Evolutionary conservation across 2,329 filamentous ascomycete species (phyloP).

Genomic region (Botrytis elliptica): DNA sequence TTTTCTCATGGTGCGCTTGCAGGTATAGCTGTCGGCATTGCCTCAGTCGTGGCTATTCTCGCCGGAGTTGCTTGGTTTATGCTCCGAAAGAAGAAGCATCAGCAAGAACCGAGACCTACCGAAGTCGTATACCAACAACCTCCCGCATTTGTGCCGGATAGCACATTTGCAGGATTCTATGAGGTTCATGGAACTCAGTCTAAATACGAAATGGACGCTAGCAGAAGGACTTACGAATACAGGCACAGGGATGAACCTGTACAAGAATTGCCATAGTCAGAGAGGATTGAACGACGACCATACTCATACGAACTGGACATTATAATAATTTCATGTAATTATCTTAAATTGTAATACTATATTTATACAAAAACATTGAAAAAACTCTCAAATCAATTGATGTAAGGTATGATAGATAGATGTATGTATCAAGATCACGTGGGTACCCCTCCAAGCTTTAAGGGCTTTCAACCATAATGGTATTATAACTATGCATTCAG

Average conservation of each 20-base stretch:
- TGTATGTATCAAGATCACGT: not conserved
- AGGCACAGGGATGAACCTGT: constrained; percentile 4
- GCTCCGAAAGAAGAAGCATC: not conserved
- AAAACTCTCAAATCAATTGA: not conserved
- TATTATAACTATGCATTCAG: not conserved
- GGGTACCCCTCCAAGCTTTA: not conserved
- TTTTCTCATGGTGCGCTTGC: not conserved
- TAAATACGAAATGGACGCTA: constrained; percentile 3
- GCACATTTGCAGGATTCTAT: constrained; percentile 4
- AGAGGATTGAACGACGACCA: not conserved
- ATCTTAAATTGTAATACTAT: not conserved
- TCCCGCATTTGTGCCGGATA: constrained; percentile 3
- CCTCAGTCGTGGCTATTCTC: not conserved
- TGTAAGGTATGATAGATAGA: not conserved
- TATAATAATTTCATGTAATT: not conserved
- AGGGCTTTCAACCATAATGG: not conserved
- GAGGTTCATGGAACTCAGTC: constrained; percentile 1
- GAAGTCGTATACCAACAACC: not conserved
- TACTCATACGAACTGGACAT: not conserved
- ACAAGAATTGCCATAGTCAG: not conserved
- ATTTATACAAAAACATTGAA: not conserved
- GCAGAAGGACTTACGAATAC: not conserved
- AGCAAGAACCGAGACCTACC: not conserved
- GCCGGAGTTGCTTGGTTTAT: not conserved
- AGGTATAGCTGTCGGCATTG: not conserved